Percentiles rank a stretch among this genome's conserved stretches.
Evolutionary conservation across 768 basidiomycete genomes (phyloP).

Genomic region (Tulasnella calospora): DNA sequence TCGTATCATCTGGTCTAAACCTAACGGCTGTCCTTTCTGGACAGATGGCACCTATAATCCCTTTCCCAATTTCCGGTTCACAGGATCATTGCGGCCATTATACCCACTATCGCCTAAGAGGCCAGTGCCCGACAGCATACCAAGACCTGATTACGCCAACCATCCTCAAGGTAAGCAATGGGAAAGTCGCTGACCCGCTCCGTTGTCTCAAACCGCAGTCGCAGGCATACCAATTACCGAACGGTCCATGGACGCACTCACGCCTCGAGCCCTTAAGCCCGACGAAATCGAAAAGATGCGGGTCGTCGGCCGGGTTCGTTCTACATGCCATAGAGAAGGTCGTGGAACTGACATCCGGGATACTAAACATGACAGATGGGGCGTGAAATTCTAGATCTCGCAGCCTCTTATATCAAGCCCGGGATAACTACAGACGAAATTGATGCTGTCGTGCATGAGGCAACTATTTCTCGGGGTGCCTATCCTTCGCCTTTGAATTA

Average conservation of each 20-base stretch:
- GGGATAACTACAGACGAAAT: slow-evolving; percentile 95
- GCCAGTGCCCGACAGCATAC: slow-evolving; percentile 74
- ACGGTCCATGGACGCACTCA: background rate
- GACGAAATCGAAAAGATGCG: slow-evolving; percentile 90
- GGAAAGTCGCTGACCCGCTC: background rate
- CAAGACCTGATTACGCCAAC: slow-evolving; percentile 81
- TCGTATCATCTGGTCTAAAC: background rate
- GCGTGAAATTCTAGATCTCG: slow-evolving; percentile 88
- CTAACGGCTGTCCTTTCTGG: background rate
- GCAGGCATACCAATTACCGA: slow-evolving; percentile 32
- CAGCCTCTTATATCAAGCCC: slow-evolving; percentile 78
- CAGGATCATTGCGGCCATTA: slow-evolving; percentile 71
- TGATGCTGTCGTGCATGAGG: slow-evolving; percentile 89
- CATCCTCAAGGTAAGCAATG: slow-evolving; percentile 46
- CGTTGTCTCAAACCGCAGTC: background rate
- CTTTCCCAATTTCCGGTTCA: slow-evolving; percentile 69
- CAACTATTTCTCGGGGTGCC: slow-evolving; percentile 78
- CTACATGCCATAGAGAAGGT: background rate
- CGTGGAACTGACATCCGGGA: background rate
- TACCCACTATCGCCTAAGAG: slow-evolving; percentile 85
- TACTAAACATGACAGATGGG: slow-evolving; percentile 54
- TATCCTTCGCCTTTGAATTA: slow-evolving; percentile 96
- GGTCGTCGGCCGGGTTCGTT: slow-evolving; percentile 71
- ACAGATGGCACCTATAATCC: slow-evolving; percentile 76
- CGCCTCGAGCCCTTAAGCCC: slow-evolving; percentile 54